Evolutionary conservation across 2,329 filamentous ascomycete species (phyloP), one percentile per base, ranked within the genome.

Genomic region (Xylariaceae sp.): DNA sequence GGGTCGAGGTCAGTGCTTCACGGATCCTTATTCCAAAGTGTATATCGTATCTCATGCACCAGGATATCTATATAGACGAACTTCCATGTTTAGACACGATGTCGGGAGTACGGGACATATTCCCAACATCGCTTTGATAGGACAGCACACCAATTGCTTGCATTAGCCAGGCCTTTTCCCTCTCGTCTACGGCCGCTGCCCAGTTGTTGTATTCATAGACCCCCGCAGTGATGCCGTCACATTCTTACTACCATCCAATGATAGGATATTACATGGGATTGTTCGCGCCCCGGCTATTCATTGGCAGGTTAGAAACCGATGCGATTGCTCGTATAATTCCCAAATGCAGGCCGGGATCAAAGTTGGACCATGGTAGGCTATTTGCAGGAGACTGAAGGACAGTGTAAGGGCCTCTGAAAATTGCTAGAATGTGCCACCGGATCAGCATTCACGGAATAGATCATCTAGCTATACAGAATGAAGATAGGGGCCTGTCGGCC

Each of bases 261-360:
- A 42, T 14, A 12, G n/a, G 16, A 37, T 5, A 23, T 42, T 19
- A 29, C 47, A 52, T 57, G 42, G 53, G 26, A 63, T 57, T 59
- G 59, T 53, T 47, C 51, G 23, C 40, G 48, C 45, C 48, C 44
- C 49, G 49, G 45, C 20, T 20, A 50, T 51, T 47, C 45, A 55
- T 47, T 41, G 46, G 46, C 14, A 44, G 43, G 20, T 40, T 23
- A 12, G 26, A 43, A 49, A 20, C 60, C 50, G 59, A 63, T 63
- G 48, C 50, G 29, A 50, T 52, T 19, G 37, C 23, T 44, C 40
- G 37, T 45, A 44, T 20, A 20, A 7, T 37, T 44, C 44, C 19
- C n/a, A 44, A 42, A 61, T 61, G 60, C 55, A 56, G 53, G 58
- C 48, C 54, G 52, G 58, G 40, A 49, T 37, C 49, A 16, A 42